These are phyloP conservation scores for Vitis vinifera DNA, from an alignment of 164 flowering plant genomes.

Conservation along the genomic window DNA sequence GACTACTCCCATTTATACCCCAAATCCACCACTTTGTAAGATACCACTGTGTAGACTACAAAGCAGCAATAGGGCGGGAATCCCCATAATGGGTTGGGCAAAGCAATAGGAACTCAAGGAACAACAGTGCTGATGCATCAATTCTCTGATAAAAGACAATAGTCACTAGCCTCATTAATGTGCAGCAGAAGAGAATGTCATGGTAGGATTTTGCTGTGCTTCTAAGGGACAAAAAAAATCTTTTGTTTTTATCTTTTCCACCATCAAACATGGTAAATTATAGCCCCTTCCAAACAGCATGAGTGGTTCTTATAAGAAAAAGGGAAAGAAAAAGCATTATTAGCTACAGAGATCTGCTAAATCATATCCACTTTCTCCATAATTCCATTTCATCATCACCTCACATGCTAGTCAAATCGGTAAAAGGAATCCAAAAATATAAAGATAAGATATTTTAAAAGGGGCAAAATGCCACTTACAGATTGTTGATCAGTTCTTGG, in stretches of 20 bases:
- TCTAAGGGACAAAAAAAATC: no score
- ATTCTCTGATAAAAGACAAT: neutral
- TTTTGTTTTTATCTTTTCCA: neutral
- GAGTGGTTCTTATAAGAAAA: neutral
- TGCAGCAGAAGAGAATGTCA: neutral
- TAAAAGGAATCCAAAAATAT: slow-evolving; percentile 5
- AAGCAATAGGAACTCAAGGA: neutral
- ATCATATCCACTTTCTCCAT: neutral
- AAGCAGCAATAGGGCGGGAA: neutral
- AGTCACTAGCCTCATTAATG: neutral
- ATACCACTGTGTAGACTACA: neutral
- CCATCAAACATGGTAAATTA: neutral
- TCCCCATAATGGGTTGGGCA: neutral
- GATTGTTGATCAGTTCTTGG: slow-evolving; percentile 54
- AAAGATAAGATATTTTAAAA: neutral
- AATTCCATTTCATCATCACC: neutral
- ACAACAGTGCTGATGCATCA: neutral
- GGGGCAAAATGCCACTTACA: slow-evolving; percentile 14
- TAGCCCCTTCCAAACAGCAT: neutral
- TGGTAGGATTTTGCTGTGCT: neutral
- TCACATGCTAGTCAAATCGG: slow-evolving; percentile 4
- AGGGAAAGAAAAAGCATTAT: neutral
- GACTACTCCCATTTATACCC: neutral
- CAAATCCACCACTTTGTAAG: neutral
- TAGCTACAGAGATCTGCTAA: neutral